A percentile compares a stretch with the other conserved stretches of the same genome.
These are phyloP conservation scores for Cydonia oblonga DNA, from an alignment of 331 rosid genomes.

Conservation along the genomic window DNA sequence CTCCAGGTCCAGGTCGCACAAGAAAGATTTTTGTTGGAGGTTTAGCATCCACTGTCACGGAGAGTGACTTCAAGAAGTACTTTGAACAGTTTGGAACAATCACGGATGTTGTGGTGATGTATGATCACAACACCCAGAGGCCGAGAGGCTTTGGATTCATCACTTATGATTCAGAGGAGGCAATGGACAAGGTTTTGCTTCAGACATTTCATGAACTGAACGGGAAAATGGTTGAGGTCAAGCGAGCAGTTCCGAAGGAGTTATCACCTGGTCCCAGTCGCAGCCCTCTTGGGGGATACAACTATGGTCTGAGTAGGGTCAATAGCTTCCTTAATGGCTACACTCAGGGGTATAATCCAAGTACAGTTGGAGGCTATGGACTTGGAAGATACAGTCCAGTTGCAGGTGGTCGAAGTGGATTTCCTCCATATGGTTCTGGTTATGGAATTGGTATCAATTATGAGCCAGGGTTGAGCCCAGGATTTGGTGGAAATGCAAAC, in stretches of 20 bases:
- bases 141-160: constrained; percentile 95
- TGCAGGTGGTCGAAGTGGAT: constrained; percentile 55
- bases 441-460: constrained; percentile 67
- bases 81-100: constrained; percentile 91
- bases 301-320: constrained; percentile 59
- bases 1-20: constrained; percentile 84
- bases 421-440: constrained; percentile 64
- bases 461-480: constrained; percentile 63
- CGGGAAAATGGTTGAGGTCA: constrained; percentile 88
- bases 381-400: constrained; percentile 75
- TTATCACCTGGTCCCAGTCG: constrained; percentile 72
- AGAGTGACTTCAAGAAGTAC: constrained; percentile 71
- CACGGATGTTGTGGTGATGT: constrained; percentile 93
- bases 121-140: constrained; percentile 91
- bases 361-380: constrained; percentile 62
- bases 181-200: constrained; percentile 69
- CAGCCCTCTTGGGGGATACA: constrained; percentile 61
- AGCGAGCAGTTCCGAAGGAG: constrained; percentile 91
- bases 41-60: constrained; percentile 80
- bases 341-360: constrained; percentile 67
- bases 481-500: constrained; percentile 62
- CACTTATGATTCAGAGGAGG: constrained; percentile 84
- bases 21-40: constrained; percentile 93
- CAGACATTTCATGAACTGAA: constrained; percentile 81
- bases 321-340: constrained; percentile 63